Base-by-base conservation (phyloP, 1,139 yeast species). In the Yamadazyma dendronema region DNA sequence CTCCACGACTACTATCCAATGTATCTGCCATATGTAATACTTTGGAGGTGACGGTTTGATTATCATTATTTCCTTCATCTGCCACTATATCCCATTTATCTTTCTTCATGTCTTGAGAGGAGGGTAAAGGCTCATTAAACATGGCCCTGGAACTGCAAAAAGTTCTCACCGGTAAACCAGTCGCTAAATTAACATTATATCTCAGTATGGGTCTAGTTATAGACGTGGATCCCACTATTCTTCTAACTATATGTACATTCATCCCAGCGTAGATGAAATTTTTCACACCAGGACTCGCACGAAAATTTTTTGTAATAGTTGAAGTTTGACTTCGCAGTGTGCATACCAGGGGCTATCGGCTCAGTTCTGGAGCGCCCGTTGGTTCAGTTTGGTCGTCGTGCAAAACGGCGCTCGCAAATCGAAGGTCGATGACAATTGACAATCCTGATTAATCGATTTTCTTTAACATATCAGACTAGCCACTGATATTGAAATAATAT, bases 101-200 rank as follows among this genome's bases (percentile, higher is more conserved):
- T 35, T 61, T 50, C 44, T 57, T 65, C 72, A 65, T 65, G 31
- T 61, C 67, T 12, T 60, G 57, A 3, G 57, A 33, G 4, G 43
- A 41, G 3, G 44, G 44, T 17, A 38, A 30, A 4, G 44, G 31
- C 12, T 35, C 25, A 11, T 24, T 24, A 24, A 24, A 24, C 11
- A 8, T 19, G 22, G 11, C 10, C 8, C 17, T 27, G 15, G 11
- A 14, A n/a, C 5, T 11, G 17, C 6, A 12, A 13, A 16, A 9
- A 16, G 9, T 16, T 14, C 11, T 12, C 6, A 25, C 7, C 7
- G 12, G 12, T n/a, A 12, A 11, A 8, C 24, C 24, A n/a, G n/a
- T n/a, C n/a, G n/a, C n/a, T n/a, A n/a, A n/a, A n/a, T n/a, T n/a
- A n/a, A n/a, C n/a, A n/a, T n/a, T n/a, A n/a, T n/a, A n/a, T n/a